phyloP scores from a whole-genome alignment of 805 yeast genomes.

The Starmerella sp. region DNA sequence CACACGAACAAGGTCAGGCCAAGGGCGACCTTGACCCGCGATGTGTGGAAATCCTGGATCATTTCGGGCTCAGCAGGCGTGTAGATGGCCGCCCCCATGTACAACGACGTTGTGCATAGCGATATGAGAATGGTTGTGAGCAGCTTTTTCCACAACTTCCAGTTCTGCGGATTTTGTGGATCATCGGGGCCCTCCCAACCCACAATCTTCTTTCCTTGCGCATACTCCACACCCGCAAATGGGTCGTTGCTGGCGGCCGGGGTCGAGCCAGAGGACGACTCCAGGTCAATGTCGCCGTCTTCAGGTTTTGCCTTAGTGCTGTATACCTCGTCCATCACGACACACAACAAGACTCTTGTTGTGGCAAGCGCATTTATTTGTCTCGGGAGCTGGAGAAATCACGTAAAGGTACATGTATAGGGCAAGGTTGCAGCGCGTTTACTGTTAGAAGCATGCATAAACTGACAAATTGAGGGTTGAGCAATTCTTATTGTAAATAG shows the following conservation, averaged over 20 bases:
- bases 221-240: neutral
- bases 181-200: slow-evolving; percentile 28
- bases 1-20: slow-evolving; percentile 46
- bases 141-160: slow-evolving; percentile 37
- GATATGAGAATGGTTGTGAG: slow-evolving; percentile 34
- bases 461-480: too few species aligned
- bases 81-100: slow-evolving; percentile 50
- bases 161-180: slow-evolving; percentile 40
- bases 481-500: too few species aligned
- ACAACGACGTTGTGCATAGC: slow-evolving; percentile 40
- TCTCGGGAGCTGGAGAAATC: too few species aligned
- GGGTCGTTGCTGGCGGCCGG: neutral
- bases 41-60: slow-evolving; percentile 33
- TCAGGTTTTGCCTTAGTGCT: too few species aligned
- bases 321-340: too few species aligned
- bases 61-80: slow-evolving; percentile 43
- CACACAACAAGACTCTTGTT: too few species aligned
- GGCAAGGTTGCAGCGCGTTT: too few species aligned
- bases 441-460: too few species aligned
- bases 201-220: slow-evolving; percentile 17
- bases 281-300: too few species aligned
- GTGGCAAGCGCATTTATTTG: too few species aligned
- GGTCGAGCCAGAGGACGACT: too few species aligned
- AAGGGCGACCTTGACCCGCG: slow-evolving; percentile 37
- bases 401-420: too few species aligned